Conservation (phyloP, 306 rosid species). For the Geum urbanum region DNA sequence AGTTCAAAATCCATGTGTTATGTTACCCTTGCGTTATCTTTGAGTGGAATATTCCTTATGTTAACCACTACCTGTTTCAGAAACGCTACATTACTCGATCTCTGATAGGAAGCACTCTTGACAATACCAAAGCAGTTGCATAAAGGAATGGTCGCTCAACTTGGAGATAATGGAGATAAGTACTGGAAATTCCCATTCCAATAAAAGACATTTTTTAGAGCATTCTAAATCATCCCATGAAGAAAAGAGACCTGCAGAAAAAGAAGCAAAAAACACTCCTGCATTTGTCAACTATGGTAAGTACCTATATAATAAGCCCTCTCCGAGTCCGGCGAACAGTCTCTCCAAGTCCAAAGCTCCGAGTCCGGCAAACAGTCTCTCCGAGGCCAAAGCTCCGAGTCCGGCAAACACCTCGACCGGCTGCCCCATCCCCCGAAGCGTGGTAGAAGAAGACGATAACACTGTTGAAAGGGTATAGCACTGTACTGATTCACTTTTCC, state of each 20-base stretch:
- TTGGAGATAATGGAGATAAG: constrained; percentile 53
- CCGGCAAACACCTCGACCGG: too few species aligned
- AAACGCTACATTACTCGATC: not conserved
- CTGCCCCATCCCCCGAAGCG: too few species aligned
- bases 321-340: too few species aligned
- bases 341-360: too few species aligned
- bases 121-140: constrained; percentile 12
- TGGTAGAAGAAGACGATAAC: too few species aligned
- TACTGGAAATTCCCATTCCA: constrained; percentile 48
- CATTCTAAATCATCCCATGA: constrained; percentile 47
- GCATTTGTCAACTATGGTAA: constrained; percentile 73
- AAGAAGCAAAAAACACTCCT: constrained; percentile 41
- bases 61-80: not conserved
- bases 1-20: not conserved
- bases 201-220: constrained; percentile 45
- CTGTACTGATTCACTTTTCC: too few species aligned
- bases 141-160: constrained; percentile 39
- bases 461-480: too few species aligned
- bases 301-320: constrained; percentile 21
- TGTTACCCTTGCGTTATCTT: too few species aligned
- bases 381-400: too few species aligned
- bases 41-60: constrained; percentile 3
- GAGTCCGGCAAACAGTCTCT: too few species aligned
- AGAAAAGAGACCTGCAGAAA: constrained; percentile 44
- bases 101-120: constrained; percentile 6